A percentile compares a stretch with the other conserved stretches of the same genome.
Evolutionary conservation across 495 filamentous ascomycete species (phyloP).

Genomic region (Cenococcum geophilum): DNA sequence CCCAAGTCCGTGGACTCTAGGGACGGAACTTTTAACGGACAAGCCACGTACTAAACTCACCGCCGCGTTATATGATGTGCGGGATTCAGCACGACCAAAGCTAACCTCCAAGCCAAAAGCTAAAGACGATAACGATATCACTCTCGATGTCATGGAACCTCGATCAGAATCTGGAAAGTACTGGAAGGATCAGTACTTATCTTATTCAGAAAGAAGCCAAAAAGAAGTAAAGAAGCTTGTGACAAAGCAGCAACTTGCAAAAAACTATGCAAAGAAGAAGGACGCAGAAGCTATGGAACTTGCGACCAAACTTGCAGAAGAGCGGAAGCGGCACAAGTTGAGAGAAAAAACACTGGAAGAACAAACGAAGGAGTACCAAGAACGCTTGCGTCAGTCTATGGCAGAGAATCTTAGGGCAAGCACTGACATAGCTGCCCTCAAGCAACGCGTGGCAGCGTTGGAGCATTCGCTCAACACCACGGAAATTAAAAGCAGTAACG

Average conservation of each 20-base stretch:
- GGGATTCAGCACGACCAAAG: constrained; percentile 26
- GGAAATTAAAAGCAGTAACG: constrained; percentile 7
- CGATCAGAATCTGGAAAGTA: constrained; percentile 81
- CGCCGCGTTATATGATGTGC: constrained; percentile 39
- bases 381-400: constrained; percentile 27
- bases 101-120: constrained; percentile 42
- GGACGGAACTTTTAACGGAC: constrained; percentile 25
- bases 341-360: constrained; percentile 37
- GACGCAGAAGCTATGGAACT: constrained; percentile 72
- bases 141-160: constrained; percentile 71
- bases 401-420: constrained; percentile 25
- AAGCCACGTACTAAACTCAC: constrained; percentile 50
- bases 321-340: constrained; percentile 50
- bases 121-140: constrained; percentile 53
- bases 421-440: constrained; percentile 28
- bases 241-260: constrained; percentile 58
- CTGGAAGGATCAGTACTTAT: constrained; percentile 88
- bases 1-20: constrained; percentile 57
- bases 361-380: constrained; percentile 34
- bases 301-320: constrained; percentile 62
- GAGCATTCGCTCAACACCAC: constrained; percentile 18
- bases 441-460: constrained; percentile 17
- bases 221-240: constrained; percentile 57
- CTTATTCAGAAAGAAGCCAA: constrained; percentile 70
- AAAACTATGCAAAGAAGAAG: constrained; percentile 84